Evolutionary conservation across 2,329 filamentous ascomycete genomes (phyloP).

Genomic region (Paracorniculantispora psalliotae): DNA sequence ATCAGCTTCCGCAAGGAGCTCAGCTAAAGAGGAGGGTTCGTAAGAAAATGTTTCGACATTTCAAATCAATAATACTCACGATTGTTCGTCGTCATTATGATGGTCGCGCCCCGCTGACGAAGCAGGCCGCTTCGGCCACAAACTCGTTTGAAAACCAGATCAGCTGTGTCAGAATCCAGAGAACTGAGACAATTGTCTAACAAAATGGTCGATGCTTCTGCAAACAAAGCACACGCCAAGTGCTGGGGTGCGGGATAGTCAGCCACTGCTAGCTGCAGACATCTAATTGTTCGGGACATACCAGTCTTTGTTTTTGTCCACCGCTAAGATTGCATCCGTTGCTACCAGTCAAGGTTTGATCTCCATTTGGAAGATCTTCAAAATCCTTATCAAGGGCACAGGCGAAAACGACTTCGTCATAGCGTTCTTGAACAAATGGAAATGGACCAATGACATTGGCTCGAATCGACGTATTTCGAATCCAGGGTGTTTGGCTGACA

Average conservation of each 20-base stretch:
- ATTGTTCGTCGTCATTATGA: not conserved
- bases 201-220: constrained; percentile 9
- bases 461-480: not conserved
- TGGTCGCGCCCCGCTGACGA: not conserved
- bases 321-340: constrained; percentile 7
- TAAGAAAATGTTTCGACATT: too few species aligned
- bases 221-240: constrained; percentile 14
- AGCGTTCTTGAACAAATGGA: not conserved
- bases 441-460: not conserved
- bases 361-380: not conserved
- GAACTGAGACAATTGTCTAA: constrained; percentile 18
- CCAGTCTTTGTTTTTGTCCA: constrained; percentile 9
- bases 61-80: not conserved
- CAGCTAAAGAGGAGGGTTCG: too few species aligned
- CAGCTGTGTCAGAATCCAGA: constrained; percentile 5
- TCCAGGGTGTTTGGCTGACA: not conserved
- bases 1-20: not conserved
- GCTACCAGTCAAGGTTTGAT: not conserved
- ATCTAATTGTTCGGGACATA: not conserved
- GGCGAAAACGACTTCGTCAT: not conserved
- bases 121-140: not conserved
- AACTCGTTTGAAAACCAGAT: not conserved
- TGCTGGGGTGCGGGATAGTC: not conserved
- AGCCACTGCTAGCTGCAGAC: too few species aligned
- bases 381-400: constrained; percentile 1